Evolutionary conservation across 352 stramenopile genomes (phyloP).

Genomic region (Plasmopara viticola): DNA sequence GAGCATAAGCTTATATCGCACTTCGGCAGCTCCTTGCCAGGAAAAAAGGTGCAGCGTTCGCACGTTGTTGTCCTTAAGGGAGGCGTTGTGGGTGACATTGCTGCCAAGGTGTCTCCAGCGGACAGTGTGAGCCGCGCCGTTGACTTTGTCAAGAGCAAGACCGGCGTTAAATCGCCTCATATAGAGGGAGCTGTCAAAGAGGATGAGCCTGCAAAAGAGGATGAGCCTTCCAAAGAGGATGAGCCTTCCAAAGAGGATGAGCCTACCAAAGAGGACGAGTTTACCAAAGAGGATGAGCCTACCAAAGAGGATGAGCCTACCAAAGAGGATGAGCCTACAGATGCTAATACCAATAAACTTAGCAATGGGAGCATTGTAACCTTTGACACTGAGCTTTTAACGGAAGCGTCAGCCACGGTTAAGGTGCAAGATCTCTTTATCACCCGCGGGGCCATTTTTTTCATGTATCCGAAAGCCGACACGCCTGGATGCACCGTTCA

Average conservation of each 20-base stretch:
- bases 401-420: conserved; percentile 46
- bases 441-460: conserved; percentile 75
- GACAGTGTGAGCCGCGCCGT: conserved; percentile 73
- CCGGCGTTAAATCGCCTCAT: background rate
- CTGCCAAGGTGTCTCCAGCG: conserved; percentile 62
- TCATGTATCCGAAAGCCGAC: conserved; percentile 86
- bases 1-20: conserved; percentile 80
- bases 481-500: conserved; percentile 80
- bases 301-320: conserved; percentile 4
- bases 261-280: too few species aligned
- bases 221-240: conserved; percentile 10
- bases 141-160: conserved; percentile 59
- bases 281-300: conserved; percentile 11
- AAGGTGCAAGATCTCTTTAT: conserved; percentile 69
- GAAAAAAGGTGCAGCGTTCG: conserved; percentile 77
- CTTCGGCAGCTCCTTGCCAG: conserved; percentile 77
- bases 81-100: conserved; percentile 74
- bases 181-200: conserved; percentile 4
- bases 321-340: conserved; percentile 14
- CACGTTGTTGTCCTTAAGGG: conserved; percentile 79
- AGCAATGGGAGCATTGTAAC: conserved; percentile 40
- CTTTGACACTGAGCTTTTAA: conserved; percentile 66
- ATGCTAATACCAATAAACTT: conserved; percentile 14
- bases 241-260: conserved; percentile 16
- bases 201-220: conserved; percentile 12